A percentile compares a stretch with the other conserved stretches of the same genome.
Conservation (phyloP, 2,329 filamentous ascomycete genomes). For the Cordyceps fumosorosea region DNA sequence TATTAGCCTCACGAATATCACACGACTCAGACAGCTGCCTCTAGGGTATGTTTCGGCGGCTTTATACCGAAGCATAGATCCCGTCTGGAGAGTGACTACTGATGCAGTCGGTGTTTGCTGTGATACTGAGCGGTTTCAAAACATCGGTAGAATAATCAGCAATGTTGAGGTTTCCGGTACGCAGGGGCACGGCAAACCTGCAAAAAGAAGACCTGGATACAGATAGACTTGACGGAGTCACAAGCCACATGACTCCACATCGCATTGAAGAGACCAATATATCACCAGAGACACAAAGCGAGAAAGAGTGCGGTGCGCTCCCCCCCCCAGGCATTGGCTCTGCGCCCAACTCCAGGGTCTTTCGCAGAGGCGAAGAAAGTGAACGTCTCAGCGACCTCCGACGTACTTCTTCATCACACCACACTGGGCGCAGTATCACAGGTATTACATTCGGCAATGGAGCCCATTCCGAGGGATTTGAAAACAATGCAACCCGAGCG, state of each 20-base stretch:
- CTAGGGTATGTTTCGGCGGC: background rate
- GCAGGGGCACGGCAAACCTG: no score
- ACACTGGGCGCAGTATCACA: background rate
- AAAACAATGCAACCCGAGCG: slow-evolving; percentile 1
- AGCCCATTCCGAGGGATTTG: slow-evolving; percentile 16
- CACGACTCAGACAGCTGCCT: background rate
- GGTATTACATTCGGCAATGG: slow-evolving; percentile 17
- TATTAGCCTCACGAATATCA: background rate
- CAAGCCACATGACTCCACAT: background rate
- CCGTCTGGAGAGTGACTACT: background rate
- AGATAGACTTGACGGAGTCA: background rate
- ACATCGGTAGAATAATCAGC: background rate
- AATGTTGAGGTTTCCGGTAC: background rate
- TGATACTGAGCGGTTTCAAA: background rate
- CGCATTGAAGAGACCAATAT: slow-evolving; percentile 15
- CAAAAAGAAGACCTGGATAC: background rate
- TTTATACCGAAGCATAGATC: background rate
- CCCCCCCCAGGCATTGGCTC: slow-evolving; percentile 22
- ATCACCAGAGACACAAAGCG: slow-evolving; percentile 36
- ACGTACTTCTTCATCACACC: background rate
- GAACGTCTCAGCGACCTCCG: background rate
- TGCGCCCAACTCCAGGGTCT: background rate
- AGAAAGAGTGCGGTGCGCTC: slow-evolving; percentile 40
- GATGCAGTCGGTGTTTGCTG: background rate
- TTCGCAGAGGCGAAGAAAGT: background rate